Evolutionary conservation across 371 early-diverging fungal genomes (phyloP).

Genomic region (Conidiobolus incongruus): DNA sequence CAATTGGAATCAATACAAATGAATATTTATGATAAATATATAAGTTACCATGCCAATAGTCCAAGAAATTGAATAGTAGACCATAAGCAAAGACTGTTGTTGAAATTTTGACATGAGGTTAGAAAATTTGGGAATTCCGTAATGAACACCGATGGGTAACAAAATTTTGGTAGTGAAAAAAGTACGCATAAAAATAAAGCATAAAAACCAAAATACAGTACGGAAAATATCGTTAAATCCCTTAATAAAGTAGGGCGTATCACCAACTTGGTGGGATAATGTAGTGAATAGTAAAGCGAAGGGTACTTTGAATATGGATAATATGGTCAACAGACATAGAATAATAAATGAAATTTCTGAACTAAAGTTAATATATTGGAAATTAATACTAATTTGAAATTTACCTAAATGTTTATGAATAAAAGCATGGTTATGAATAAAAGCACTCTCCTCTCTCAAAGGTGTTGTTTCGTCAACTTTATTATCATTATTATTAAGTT

Average conservation of each 20-base stretch:
- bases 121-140: constrained; percentile 23
- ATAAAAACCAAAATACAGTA: constrained; percentile 35
- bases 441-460: no score
- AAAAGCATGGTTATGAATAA: no score
- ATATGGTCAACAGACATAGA: no score
- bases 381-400: no score
- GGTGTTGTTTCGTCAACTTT: no score
- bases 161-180: constrained; percentile 26
- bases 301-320: no score
- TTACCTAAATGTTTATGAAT: no score
- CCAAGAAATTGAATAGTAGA: constrained; percentile 32
- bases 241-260: constrained; percentile 18
- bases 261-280: no score
- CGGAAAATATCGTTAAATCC: constrained; percentile 25
- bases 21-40: constrained; percentile 4
- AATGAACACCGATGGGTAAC: constrained; percentile 21
- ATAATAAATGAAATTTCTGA: no score
- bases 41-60: constrained; percentile 26
- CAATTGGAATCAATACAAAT: not conserved
- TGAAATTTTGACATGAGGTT: constrained; percentile 25
- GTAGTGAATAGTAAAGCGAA: no score
- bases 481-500: no score
- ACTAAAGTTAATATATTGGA: no score
- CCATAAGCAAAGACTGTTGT: constrained; percentile 30
- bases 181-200: constrained; percentile 42